Conservation (phyloP, 768 basidiomycete genomes). For the Steccherinum ochraceum region DNA sequence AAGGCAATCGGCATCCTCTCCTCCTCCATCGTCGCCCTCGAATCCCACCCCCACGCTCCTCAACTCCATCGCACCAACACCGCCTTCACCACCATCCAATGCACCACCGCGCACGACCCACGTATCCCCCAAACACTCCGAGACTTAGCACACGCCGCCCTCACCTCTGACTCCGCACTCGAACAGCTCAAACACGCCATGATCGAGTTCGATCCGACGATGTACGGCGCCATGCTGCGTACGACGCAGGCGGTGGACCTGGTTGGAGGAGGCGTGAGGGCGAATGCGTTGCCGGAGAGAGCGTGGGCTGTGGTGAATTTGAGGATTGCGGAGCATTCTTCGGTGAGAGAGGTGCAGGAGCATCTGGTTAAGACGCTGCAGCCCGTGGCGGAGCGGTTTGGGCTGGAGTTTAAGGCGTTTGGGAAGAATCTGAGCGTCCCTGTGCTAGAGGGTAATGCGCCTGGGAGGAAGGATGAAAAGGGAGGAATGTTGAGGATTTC, state of each 20-base stretch:
- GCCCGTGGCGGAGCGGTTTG: conserved; percentile 43
- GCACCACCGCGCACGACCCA: conserved; percentile 57
- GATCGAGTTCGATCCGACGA: conserved; percentile 21
- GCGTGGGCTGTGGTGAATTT: conserved; percentile 69
- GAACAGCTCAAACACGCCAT: conserved; percentile 42
- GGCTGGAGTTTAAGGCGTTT: conserved; percentile 56
- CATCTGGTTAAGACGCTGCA: conserved; percentile 30
- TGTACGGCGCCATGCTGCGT: conserved; percentile 43
- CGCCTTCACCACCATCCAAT: conserved; percentile 55
- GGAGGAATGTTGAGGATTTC: no score
- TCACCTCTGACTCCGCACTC: conserved; percentile 45
- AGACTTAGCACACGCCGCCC: conserved; percentile 39
- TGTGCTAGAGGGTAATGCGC: no score
- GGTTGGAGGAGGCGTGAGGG: conserved; percentile 27
- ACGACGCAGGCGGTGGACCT: conserved; percentile 80
- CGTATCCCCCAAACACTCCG: conserved; percentile 43
- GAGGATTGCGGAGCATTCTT: conserved; percentile 42
- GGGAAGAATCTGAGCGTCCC: conserved; percentile 37
- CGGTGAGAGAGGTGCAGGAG: conserved; percentile 14
- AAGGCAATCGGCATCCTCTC: conserved; percentile 72
- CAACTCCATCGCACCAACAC: conserved; percentile 51
- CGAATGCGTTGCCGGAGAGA: conserved; percentile 73
- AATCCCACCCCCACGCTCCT: conserved; percentile 52
- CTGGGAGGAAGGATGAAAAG: no score
- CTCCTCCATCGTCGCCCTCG: conserved; percentile 58